Percentiles rank a stretch among this genome's conserved stretches.
These are phyloP conservation scores for Phaffia rhodozyma DNA, from an alignment of 1,284 basidiomycete genomes.

Conservation along the genomic window DNA sequence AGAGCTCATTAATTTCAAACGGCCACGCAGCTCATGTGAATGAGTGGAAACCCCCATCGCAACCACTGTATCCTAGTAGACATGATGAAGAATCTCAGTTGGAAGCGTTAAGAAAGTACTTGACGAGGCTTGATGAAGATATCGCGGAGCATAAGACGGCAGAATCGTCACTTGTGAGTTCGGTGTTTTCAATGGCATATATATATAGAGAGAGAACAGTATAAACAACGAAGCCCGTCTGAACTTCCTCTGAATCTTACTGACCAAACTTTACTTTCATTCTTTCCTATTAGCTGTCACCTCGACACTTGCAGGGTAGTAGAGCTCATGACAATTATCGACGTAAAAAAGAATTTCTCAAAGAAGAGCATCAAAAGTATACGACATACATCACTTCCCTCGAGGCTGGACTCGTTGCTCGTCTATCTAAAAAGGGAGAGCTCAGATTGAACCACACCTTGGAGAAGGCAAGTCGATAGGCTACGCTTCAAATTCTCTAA, in stretches of 20 bases:
- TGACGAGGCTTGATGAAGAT: constrained; percentile 61
- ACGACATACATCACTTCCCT: constrained; percentile 88
- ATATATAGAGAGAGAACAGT: not conserved
- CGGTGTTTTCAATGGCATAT: not conserved
- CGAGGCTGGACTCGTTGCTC: not conserved
- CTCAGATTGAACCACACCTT: no score
- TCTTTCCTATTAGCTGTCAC: constrained; percentile 52
- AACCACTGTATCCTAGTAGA: constrained; percentile 67
- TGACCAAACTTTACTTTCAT: constrained; percentile 2
- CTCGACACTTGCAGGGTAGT: constrained; percentile 55
- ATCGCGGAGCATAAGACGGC: constrained; percentile 41
- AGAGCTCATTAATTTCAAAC: constrained; percentile 38
- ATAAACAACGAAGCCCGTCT: not conserved
- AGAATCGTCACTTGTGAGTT: not conserved
- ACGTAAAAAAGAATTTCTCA: constrained; percentile 71
- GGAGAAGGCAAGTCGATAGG: no score
- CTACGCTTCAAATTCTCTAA: no score
- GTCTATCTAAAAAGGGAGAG: no score
- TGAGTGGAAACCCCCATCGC: constrained; percentile 85
- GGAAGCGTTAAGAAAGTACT: constrained; percentile 70
- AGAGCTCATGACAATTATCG: constrained; percentile 87
- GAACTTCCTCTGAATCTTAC: not conserved
- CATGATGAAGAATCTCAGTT: constrained; percentile 85
- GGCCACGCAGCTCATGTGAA: constrained; percentile 65
- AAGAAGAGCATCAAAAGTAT: constrained; percentile 90